These are phyloP conservation scores for Cyberlindnera americana DNA, from an alignment of 805 yeast genomes.

Conservation along the genomic window DNA sequence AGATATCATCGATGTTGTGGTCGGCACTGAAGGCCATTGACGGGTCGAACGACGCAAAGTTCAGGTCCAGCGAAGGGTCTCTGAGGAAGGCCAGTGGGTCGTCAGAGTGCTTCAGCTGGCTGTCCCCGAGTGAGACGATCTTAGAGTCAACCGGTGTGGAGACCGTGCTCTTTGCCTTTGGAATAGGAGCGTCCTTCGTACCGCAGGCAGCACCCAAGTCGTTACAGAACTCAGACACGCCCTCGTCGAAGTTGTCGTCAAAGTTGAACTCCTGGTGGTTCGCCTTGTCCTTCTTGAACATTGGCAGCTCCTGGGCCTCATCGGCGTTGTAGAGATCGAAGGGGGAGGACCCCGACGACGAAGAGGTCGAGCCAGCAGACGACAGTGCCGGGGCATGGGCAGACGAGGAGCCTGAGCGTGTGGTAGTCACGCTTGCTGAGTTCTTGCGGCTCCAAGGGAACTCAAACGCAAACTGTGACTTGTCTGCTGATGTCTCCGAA, in stretches of 20 bases:
- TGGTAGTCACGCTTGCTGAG: conserved; percentile 8
- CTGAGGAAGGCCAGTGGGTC: conserved; percentile 48
- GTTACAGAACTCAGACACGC: conserved; percentile 71
- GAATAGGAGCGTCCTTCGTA: conserved; percentile 62
- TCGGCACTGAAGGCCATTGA: conserved; percentile 43
- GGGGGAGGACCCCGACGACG: conserved; percentile 27
- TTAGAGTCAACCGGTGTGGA: conserved; percentile 3
- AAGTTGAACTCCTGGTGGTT: conserved; percentile 32
- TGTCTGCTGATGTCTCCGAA: conserved; percentile 13
- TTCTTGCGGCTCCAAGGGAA: conserved; percentile 47
- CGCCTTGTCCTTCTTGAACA: conserved; percentile 12
- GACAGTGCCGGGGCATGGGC: conserved; percentile 24
- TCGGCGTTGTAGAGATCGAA: conserved; percentile 29
- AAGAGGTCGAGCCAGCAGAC: conserved; percentile 27
- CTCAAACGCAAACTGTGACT: conserved; percentile 42
- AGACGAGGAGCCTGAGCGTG: conserved; percentile 6
- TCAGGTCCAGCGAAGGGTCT: conserved; percentile 23
- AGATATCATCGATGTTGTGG: conserved; percentile 10
- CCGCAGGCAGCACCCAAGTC: conserved; percentile 83
- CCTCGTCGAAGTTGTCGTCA: conserved; percentile 56
- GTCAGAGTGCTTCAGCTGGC: conserved; percentile 3
- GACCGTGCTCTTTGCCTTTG: conserved; percentile 33
- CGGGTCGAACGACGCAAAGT: conserved; percentile 44
- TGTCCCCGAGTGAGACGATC: not conserved
- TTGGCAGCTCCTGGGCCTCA: conserved; percentile 19